Percentiles rank a stretch among this genome's conserved stretches.
Evolutionary conservation across 2,329 filamentous ascomycete species (phyloP).

Genomic region (Colletotrichum sp.): DNA sequence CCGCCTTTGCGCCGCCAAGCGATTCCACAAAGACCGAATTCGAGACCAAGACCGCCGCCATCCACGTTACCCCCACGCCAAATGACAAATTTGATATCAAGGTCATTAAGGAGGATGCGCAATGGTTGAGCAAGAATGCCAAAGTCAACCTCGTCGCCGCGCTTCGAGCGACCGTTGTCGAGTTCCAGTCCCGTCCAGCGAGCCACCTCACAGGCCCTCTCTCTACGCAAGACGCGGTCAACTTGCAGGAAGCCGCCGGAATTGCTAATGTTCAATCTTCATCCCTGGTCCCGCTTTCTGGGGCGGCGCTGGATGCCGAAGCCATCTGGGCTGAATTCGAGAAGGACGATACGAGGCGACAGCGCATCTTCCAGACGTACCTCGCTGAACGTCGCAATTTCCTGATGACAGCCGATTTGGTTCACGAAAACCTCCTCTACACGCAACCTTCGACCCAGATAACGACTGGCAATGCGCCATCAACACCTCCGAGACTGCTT

Average conservation of each 20-base stretch:
- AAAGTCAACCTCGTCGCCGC: constrained; percentile 83
- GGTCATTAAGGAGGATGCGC: constrained; percentile 81
- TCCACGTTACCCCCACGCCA: constrained; percentile 76
- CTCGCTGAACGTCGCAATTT: constrained; percentile 74
- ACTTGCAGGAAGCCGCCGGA: constrained; percentile 76
- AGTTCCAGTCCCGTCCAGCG: constrained; percentile 83
- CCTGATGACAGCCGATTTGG: constrained; percentile 65
- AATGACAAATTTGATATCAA: constrained; percentile 75
- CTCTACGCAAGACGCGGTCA: constrained; percentile 78
- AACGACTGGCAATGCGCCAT: neutral
- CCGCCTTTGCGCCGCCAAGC: constrained; percentile 69
- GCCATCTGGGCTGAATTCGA: constrained; percentile 65
- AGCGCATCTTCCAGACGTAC: constrained; percentile 74
- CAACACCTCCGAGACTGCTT: neutral
- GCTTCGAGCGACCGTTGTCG: constrained; percentile 78
- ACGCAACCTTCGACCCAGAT: constrained; percentile 27
- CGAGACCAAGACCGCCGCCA: constrained; percentile 84
- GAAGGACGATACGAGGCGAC: constrained; percentile 64
- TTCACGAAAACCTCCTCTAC: constrained; percentile 55
- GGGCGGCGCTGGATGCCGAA: constrained; percentile 56
- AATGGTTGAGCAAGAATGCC: constrained; percentile 83
- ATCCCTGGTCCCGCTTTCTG: constrained; percentile 59
- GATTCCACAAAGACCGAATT: constrained; percentile 73
- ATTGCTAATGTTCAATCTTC: constrained; percentile 64
- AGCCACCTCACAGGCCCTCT: constrained; percentile 73